Conservation (phyloP, 495 filamentous ascomycete genomes). For the Cairneyella variabilis region DNA sequence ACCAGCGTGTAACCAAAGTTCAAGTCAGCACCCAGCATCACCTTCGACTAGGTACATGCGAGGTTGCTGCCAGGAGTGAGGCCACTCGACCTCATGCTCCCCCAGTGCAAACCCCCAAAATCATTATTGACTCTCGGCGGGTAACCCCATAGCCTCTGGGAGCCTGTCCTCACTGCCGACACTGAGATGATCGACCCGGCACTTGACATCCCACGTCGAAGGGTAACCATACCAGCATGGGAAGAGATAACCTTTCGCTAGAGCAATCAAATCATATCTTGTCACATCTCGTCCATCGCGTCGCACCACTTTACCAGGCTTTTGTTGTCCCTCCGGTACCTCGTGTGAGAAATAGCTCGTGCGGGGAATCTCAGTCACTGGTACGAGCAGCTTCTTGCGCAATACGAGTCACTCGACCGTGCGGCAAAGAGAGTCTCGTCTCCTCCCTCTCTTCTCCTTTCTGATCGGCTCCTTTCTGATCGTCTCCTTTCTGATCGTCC, state of each 20-base stretch:
- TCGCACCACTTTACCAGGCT: not conserved
- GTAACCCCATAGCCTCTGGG: not conserved
- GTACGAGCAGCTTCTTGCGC: conserved; percentile 1
- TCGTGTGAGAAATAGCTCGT: not conserved
- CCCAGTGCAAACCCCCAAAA: not conserved
- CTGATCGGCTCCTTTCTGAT: not conserved
- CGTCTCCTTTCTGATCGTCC: not conserved
- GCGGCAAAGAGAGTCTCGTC: not conserved
- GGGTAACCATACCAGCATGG: not conserved
- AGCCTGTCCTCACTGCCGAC: not conserved
- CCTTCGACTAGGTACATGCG: not conserved
- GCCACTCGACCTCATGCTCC: not conserved
- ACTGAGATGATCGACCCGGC: conserved; percentile 6
- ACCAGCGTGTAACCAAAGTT: conserved; percentile 11
- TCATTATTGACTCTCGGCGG: not conserved
- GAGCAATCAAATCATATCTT: not conserved
- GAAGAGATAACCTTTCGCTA: not conserved
- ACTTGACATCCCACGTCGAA: not conserved
- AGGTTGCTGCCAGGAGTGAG: not conserved
- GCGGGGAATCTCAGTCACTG: not conserved
- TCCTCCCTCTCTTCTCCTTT: not conserved
- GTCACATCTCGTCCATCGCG: not conserved
- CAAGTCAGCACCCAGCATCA: conserved; percentile 2
- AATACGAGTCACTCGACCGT: conserved; percentile 6
- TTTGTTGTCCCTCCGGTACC: not conserved